Conservation (phyloP, 2,329 filamentous ascomycete species). For the Monosporascus sp. region DNA sequence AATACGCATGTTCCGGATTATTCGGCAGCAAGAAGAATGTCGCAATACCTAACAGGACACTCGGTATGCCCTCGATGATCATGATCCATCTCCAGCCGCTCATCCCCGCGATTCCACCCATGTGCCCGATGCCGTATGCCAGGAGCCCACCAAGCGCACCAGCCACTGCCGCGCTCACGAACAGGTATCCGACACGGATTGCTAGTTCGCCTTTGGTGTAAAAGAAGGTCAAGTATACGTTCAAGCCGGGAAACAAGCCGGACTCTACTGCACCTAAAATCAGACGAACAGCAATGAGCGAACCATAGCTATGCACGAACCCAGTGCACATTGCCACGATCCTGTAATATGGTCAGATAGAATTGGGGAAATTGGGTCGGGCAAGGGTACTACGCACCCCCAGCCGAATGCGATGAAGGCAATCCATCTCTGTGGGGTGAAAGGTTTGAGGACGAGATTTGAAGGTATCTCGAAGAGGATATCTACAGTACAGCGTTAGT, state of each 20-base stretch:
- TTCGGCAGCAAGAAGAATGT: slow-evolving; percentile 57
- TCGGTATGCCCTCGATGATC: slow-evolving; percentile 44
- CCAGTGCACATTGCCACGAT: slow-evolving; percentile 66
- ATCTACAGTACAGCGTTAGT: slow-evolving; percentile 18
- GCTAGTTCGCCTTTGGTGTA: slow-evolving; percentile 70
- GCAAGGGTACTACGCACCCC: slow-evolving; percentile 33
- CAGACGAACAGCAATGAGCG: slow-evolving; percentile 62
- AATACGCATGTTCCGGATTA: slow-evolving; percentile 54
- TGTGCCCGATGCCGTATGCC: slow-evolving; percentile 67
- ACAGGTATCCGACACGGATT: slow-evolving; percentile 66
- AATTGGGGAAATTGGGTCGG: not conserved
- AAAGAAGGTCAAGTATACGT: slow-evolving; percentile 58
- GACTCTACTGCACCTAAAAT: slow-evolving; percentile 55
- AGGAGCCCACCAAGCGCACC: slow-evolving; percentile 68
- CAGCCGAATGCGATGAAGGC: slow-evolving; percentile 59
- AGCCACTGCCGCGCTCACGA: slow-evolving; percentile 64
- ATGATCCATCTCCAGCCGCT: slow-evolving; percentile 70
- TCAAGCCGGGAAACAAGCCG: slow-evolving; percentile 22
- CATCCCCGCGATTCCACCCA: slow-evolving; percentile 61
- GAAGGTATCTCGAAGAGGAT: slow-evolving; percentile 57
- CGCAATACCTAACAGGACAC: slow-evolving; percentile 48
- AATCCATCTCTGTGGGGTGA: slow-evolving; percentile 58
- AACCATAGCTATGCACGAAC: slow-evolving; percentile 58
- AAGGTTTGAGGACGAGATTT: slow-evolving; percentile 58
- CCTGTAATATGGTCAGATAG: not conserved